Conservation (phyloP, 257 asterid genomes). For the Solanum appendiculatum region DNA sequence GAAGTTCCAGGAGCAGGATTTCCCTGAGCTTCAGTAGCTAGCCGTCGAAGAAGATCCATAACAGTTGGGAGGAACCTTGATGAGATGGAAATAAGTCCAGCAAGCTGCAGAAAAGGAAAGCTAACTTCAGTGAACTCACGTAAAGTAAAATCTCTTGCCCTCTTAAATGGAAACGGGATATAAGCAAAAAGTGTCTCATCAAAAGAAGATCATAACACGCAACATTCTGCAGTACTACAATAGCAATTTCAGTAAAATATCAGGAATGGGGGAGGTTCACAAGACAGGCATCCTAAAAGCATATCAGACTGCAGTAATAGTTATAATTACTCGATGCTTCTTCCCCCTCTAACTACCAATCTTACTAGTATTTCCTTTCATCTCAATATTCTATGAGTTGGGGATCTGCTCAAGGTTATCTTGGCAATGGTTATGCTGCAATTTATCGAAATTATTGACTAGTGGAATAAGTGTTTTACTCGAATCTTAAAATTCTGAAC, state of each 20-base stretch:
- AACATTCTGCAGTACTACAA: neutral
- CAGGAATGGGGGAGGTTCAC: neutral
- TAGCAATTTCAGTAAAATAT: neutral
- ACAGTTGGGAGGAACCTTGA: constrained; percentile 39
- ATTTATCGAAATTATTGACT: neutral
- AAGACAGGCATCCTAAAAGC: neutral
- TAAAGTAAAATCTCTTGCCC: neutral
- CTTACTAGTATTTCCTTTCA: neutral
- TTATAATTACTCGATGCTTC: neutral
- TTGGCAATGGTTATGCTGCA: neutral
- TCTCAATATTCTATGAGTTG: neutral
- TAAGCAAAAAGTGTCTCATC: neutral
- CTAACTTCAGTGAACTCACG: neutral
- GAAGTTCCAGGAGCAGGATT: constrained; percentile 1
- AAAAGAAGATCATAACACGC: neutral
- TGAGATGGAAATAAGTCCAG: constrained; percentile 32
- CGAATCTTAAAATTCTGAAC: neutral
- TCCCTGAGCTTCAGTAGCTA: constrained; percentile 23
- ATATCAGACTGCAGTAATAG: neutral
- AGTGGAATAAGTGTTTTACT: neutral
- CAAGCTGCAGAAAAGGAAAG: constrained; percentile 16
- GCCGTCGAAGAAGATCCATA: constrained; percentile 28
- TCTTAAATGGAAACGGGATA: neutral
- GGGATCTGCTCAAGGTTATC: neutral
- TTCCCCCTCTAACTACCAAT: neutral